Percentiles rank a stretch among this genome's conserved stretches.
Evolutionary conservation across 1,139 yeast species (phyloP).

Genomic region (Eremothecium cymbalariae): DNA sequence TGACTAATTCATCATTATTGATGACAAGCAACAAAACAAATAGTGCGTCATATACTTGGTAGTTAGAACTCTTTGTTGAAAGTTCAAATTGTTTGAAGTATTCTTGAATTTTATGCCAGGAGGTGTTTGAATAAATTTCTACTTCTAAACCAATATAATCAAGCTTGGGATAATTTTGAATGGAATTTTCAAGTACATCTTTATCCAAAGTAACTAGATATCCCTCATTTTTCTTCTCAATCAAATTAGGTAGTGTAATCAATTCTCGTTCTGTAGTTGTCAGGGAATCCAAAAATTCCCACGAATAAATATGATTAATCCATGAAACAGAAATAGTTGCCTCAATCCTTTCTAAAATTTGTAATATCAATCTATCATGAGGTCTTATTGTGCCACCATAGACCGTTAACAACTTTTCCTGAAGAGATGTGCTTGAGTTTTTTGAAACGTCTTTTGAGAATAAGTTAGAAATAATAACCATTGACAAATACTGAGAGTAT

Average conservation of each 20-base stretch:
- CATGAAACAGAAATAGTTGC: conserved; percentile 43
- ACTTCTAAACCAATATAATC: conserved; percentile 13
- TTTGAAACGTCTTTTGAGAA: conserved; percentile 40
- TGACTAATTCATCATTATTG: conserved; percentile 55
- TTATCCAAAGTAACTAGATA: conserved; percentile 51
- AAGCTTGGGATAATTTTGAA: conserved; percentile 33
- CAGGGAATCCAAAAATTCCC: conserved; percentile 53
- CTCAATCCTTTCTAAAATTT: conserved; percentile 51
- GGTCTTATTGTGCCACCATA: conserved; percentile 57
- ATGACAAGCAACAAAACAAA: conserved; percentile 49
- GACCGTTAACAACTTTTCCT: conserved; percentile 41
- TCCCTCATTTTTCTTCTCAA: conserved; percentile 42
- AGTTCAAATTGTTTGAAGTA: conserved; percentile 26
- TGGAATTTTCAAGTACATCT: conserved; percentile 43
- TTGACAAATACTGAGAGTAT: conserved; percentile 36
- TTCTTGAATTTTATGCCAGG: conserved; percentile 26
- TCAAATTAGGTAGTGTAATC: conserved; percentile 39
- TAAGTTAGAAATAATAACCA: conserved; percentile 40
- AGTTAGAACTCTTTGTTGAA: conserved; percentile 9
- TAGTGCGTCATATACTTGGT: conserved; percentile 49
- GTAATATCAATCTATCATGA: conserved; percentile 55
- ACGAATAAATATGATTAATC: conserved; percentile 50
- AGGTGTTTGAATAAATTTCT: conserved; percentile 9
- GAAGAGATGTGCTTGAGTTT: conserved; percentile 41
- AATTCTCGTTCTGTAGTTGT: conserved; percentile 38